These are phyloP conservation scores for Pythium aphanidermatum DNA, from an alignment of 352 stramenopile genomes.

Conservation along the genomic window DNA sequence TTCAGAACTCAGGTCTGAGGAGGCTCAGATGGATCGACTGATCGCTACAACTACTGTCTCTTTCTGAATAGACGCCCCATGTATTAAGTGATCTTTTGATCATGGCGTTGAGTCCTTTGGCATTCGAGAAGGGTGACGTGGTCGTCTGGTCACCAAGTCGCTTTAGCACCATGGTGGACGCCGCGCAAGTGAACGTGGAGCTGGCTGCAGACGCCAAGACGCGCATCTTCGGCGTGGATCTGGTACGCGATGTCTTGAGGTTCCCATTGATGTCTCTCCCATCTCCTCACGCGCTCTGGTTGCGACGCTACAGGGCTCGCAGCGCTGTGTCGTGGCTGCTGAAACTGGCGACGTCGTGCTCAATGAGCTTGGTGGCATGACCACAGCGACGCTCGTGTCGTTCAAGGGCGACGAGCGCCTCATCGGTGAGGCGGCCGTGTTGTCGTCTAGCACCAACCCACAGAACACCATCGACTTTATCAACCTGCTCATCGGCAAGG, in stretches of 20 bases:
- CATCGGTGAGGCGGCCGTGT: conserved; percentile 79
- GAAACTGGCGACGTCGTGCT: conserved; percentile 76
- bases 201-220: conserved; percentile 3
- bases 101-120: no score
- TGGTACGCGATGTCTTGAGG: conserved; percentile 36
- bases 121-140: no score
- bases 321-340: conserved; percentile 71
- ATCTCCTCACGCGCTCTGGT: conserved; percentile 1
- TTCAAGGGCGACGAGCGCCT: conserved; percentile 85
- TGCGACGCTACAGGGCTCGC: conserved; percentile 39
- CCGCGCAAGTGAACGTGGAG: conserved; percentile 13
- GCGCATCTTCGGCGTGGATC: conserved; percentile 73
- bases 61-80: not conserved
- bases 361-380: conserved; percentile 87
- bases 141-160: no score
- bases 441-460: conserved; percentile 80
- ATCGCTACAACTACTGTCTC: no score
- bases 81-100: no score
- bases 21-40: no score
- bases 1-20: no score
- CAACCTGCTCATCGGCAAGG: conserved; percentile 60
- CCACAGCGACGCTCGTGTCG: conserved; percentile 79
- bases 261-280: not conserved
- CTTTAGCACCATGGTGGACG: conserved; percentile 14
- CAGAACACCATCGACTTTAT: conserved; percentile 72